phyloP scores from a whole-genome alignment of 1,139 yeast species.

The Hansenula lynferdii region DNA sequence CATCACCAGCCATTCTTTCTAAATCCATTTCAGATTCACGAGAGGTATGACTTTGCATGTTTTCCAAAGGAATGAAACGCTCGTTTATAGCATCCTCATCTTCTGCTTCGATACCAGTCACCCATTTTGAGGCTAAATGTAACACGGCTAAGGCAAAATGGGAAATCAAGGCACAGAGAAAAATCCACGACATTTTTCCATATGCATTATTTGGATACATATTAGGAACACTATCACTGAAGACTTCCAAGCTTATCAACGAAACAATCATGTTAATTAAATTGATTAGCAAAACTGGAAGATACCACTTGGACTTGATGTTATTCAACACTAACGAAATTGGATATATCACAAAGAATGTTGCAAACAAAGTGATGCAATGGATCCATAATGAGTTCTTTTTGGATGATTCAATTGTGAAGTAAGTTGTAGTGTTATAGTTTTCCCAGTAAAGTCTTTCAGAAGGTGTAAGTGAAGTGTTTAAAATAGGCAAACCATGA shows the following conservation, averaged over 20 bases:
- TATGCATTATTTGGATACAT: conserved; percentile 79
- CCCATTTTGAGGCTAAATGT: conserved; percentile 36
- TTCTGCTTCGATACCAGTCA: conserved; percentile 27
- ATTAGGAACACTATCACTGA: conserved; percentile 54
- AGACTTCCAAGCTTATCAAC: conserved; percentile 53
- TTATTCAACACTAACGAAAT: conserved; percentile 60
- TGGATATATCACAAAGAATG: conserved; percentile 65
- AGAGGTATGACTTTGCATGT: conserved; percentile 11
- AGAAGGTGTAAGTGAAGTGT: conserved; percentile 63
- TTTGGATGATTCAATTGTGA: conserved; percentile 48
- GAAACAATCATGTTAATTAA: conserved; percentile 42
- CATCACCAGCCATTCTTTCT: conserved; percentile 7
- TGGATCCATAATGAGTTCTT: conserved; percentile 57
- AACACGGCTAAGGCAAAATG: conserved; percentile 54
- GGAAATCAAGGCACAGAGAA: conserved; percentile 44
- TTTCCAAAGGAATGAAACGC: conserved; percentile 23
- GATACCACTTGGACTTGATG: conserved; percentile 50
- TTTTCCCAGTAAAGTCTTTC: conserved; percentile 75
- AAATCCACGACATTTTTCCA: conserved; percentile 55
- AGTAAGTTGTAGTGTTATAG: conserved; percentile 78
- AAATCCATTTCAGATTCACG: conserved; percentile 9
- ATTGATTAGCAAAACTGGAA: conserved; percentile 53
- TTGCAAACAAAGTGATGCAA: conserved; percentile 36
- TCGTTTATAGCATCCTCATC: conserved; percentile 26
- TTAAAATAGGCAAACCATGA: conserved; percentile 76